phyloP scores from a whole-genome alignment of 192 early-diverging fungal genomes.

The Coemansia aciculifera region DNA sequence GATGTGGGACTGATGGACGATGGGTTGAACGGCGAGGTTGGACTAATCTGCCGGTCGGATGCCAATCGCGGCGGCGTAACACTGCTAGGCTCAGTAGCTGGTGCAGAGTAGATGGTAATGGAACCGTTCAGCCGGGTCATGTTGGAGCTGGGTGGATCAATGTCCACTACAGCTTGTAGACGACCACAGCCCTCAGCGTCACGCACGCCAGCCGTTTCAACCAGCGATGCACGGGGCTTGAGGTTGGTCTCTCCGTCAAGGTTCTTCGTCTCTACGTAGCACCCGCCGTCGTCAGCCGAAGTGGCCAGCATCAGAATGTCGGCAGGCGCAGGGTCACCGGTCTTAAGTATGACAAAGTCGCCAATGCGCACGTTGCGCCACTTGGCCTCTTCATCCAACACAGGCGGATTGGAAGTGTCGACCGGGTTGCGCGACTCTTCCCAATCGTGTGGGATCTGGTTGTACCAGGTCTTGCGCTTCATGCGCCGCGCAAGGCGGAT shows the following conservation, averaged over 20 bases:
- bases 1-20: background rate
- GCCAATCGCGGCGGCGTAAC: constrained; percentile 16
- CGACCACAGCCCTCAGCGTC: constrained; percentile 70
- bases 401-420: constrained; percentile 13
- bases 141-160: constrained; percentile 82
- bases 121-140: constrained; percentile 78
- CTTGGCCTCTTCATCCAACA: constrained; percentile 57
- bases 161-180: constrained; percentile 69
- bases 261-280: constrained; percentile 97
- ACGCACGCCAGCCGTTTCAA: constrained; percentile 62
- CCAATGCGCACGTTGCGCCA: constrained; percentile 90
- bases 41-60: constrained; percentile 18
- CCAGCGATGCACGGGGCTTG: constrained; percentile 75
- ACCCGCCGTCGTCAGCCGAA: constrained; percentile 79
- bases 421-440: constrained; percentile 40
- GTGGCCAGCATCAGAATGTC: constrained; percentile 86
- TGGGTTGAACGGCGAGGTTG: constrained; percentile 16
- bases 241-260: constrained; percentile 98
- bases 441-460: constrained; percentile 49
- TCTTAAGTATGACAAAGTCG: constrained; percentile 80
- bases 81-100: constrained; percentile 21
- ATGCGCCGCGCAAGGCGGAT: constrained; percentile 41
- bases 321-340: constrained; percentile 86
- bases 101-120: constrained; percentile 40
- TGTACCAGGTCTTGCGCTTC: constrained; percentile 44